A percentile compares a stretch with the other conserved stretches of the same genome.
Conservation (phyloP, 2,329 filamentous ascomycete genomes). For the Herpomyces periplanetae region DNA sequence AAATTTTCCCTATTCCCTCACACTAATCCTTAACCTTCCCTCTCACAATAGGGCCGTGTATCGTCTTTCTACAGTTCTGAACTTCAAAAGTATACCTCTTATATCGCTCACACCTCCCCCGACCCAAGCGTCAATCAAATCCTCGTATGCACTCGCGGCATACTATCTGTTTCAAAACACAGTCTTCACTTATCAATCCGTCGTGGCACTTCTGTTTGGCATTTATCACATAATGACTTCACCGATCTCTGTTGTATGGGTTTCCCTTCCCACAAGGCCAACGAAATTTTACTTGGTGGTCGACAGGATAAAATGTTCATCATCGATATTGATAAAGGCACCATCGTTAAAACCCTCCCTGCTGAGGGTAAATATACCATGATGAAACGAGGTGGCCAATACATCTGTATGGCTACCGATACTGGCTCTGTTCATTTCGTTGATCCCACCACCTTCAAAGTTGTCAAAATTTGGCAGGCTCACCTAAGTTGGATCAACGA, state of each 20-base stretch:
- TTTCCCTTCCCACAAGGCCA: conserved; percentile 50
- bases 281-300: conserved; percentile 52
- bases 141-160: conserved; percentile 56
- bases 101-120: conserved; percentile 28
- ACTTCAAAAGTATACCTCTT: conserved; percentile 58
- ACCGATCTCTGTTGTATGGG: conserved; percentile 70
- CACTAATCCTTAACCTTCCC: conserved; percentile 1
- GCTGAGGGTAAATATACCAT: conserved; percentile 45
- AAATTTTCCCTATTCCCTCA: conserved; percentile 1
- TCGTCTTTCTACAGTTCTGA: conserved; percentile 58
- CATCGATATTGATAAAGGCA: conserved; percentile 18
- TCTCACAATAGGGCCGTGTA: conserved; percentile 27
- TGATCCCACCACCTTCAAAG: conserved; percentile 31
- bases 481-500: conserved; percentile 66
- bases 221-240: conserved; percentile 38
- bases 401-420: conserved; percentile 64
- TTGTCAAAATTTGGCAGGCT: conserved; percentile 60
- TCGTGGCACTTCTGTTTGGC: conserved; percentile 52
- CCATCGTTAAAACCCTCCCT: conserved; percentile 13
- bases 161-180: conserved; percentile 42
- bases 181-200: conserved; percentile 64
- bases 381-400: conserved; percentile 50
- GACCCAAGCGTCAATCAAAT: conserved; percentile 58
- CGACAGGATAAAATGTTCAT: conserved; percentile 53
- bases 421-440: conserved; percentile 50